Conservation (phyloP, 129 eudicot species). For the Centella asiatica region DNA sequence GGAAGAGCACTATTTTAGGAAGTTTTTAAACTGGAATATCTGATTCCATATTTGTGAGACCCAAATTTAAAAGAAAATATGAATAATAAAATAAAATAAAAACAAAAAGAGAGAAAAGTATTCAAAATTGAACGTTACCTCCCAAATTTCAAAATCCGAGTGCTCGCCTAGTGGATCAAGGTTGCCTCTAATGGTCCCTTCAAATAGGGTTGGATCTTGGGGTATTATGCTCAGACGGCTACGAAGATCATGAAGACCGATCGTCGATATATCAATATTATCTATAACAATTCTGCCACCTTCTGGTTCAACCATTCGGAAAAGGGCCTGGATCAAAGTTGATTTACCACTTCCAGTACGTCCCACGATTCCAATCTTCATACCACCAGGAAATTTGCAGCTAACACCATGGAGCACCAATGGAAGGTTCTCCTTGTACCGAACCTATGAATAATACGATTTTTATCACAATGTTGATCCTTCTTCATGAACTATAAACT, state of each 20-base stretch:
- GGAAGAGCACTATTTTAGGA: neutral
- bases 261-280: slow-evolving; percentile 65
- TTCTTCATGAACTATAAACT: neutral
- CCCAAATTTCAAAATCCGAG: slow-evolving; percentile 75
- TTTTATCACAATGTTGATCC: neutral
- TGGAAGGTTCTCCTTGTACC: slow-evolving; percentile 73
- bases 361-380: slow-evolving; percentile 84
- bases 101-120: neutral
- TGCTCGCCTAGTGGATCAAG: slow-evolving; percentile 91
- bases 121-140: slow-evolving; percentile 28
- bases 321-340: slow-evolving; percentile 79
- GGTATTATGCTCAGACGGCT: slow-evolving; percentile 86
- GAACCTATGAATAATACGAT: slow-evolving; percentile 41
- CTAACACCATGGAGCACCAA: slow-evolving; percentile 76
- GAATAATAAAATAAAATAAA: neutral
- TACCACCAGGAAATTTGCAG: slow-evolving; percentile 82
- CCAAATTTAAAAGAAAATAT: no score
- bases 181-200: slow-evolving; percentile 85
- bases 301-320: slow-evolving; percentile 75
- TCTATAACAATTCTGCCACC: slow-evolving; percentile 81
- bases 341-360: slow-evolving; percentile 99
- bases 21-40: neutral
- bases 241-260: slow-evolving; percentile 91
- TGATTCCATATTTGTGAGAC: neutral
- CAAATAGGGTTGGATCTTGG: slow-evolving; percentile 88